These are phyloP conservation scores for Aspergillus vadensis DNA, from an alignment of 2,329 filamentous ascomycete species.

Conservation along the genomic window DNA sequence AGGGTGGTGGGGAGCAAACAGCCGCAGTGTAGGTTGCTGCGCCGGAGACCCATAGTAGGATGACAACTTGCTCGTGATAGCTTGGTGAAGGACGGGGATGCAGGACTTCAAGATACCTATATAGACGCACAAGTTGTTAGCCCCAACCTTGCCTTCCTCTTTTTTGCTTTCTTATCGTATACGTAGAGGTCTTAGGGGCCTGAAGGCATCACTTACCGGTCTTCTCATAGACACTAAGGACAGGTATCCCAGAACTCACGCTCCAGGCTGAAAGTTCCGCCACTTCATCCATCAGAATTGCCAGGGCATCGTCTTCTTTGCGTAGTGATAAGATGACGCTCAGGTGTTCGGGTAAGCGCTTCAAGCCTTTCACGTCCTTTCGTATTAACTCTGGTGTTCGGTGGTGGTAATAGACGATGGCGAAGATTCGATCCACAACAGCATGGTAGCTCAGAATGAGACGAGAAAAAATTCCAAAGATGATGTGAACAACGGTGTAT, in stretches of 20 bases:
- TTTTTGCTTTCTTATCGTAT: too few relatives aligned
- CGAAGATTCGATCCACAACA: constrained; percentile 73
- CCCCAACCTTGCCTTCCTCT: not conserved
- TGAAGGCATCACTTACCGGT: constrained; percentile 62
- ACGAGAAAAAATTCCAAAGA: constrained; percentile 88
- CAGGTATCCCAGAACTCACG: constrained; percentile 81
- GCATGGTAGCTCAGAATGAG: constrained; percentile 77
- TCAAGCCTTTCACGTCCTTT: constrained; percentile 76
- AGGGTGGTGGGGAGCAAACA: constrained; percentile 71
- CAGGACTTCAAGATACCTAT: constrained; percentile 85
- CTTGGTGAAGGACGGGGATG: constrained; percentile 79
- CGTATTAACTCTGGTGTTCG: constrained; percentile 90
- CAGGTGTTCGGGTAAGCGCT: constrained; percentile 77
- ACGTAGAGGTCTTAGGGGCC: too few relatives aligned
- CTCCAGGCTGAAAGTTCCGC: constrained; percentile 94
- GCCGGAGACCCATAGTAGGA: constrained; percentile 77
- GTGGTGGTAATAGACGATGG: constrained; percentile 91
- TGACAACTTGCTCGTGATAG: constrained; percentile 75
- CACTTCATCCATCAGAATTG: constrained; percentile 83
- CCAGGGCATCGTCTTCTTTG: constrained; percentile 72
- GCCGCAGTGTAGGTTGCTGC: constrained; percentile 68
- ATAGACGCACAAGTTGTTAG: not conserved
- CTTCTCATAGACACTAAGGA: constrained; percentile 88
- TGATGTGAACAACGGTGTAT: constrained; percentile 60
- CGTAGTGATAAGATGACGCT: constrained; percentile 79